These are phyloP conservation scores for Chlamydomonas schloesseri DNA, from an alignment of 139 green algal species.

Conservation along the genomic window DNA sequence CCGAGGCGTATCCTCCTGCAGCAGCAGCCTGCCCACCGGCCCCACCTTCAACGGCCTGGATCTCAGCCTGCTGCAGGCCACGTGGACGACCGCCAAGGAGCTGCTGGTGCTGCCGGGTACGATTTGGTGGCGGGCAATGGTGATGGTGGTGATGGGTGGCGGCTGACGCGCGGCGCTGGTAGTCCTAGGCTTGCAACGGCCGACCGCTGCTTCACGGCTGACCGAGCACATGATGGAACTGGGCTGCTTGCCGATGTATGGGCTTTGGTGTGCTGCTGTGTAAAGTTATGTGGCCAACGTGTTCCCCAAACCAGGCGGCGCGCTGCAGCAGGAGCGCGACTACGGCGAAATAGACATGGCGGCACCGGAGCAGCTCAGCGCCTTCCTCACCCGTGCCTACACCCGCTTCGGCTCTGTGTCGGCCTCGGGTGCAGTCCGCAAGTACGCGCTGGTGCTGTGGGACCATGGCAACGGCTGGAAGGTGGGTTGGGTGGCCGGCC, in stretches of 20 bases:
- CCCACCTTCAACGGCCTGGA: not conserved
- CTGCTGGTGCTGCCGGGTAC: conserved; percentile 51
- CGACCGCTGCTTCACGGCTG: too few species aligned
- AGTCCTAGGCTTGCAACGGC: too few species aligned
- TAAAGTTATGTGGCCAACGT: too few species aligned
- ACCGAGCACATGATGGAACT: too few species aligned
- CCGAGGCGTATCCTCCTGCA: conserved; percentile 25
- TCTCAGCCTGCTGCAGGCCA: not conserved
- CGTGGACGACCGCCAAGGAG: conserved; percentile 43
- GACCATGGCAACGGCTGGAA: conserved; percentile 62
- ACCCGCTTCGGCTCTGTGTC: not conserved
- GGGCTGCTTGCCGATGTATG: too few species aligned
- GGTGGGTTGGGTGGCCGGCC: not conserved
- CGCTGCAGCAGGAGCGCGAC: conserved; percentile 44
- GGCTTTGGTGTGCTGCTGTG: not conserved
- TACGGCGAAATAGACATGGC: conserved; percentile 57
- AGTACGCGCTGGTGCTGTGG: conserved; percentile 60
- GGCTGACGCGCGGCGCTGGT: too few species aligned
- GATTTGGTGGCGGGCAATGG: not conserved
- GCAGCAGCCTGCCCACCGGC: not conserved
- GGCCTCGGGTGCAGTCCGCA: not conserved
- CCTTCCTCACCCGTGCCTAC: conserved; percentile 40
- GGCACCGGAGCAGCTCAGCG: not conserved
- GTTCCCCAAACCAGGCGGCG: conserved; percentile 8
- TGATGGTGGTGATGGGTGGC: not conserved